Evolutionary conservation across 768 basidiomycete genomes (phyloP).

Genomic region (Boletus insuetus): DNA sequence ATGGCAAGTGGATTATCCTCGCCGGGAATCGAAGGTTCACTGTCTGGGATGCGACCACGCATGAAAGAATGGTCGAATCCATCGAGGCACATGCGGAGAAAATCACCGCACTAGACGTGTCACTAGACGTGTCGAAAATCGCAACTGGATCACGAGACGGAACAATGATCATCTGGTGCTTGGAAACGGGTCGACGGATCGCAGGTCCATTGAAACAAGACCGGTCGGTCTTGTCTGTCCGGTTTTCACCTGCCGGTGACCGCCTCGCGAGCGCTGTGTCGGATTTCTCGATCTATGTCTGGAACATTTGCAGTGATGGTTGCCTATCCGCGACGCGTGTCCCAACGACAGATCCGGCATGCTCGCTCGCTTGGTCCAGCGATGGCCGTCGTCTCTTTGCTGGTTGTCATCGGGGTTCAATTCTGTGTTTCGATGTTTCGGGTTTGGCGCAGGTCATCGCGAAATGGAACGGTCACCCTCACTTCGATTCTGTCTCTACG

Average conservation of each 20-base stretch:
- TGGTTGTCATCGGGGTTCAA: conserved; percentile 12
- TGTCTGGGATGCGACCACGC: conserved; percentile 8
- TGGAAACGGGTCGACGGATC: conserved; percentile 14
- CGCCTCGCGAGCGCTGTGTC: conserved; percentile 14
- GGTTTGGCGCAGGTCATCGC: neutral
- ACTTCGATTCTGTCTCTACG: conserved; percentile 12
- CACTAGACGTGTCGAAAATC: conserved; percentile 13
- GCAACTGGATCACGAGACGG: conserved; percentile 24
- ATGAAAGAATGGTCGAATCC: conserved; percentile 6
- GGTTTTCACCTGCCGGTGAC: conserved; percentile 22
- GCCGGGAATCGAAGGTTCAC: neutral
- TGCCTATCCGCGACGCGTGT: neutral
- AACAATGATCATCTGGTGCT: conserved; percentile 18
- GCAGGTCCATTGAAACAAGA: conserved; percentile 18
- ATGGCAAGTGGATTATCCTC: conserved; percentile 17
- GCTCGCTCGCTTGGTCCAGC: conserved; percentile 19
- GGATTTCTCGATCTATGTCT: conserved; percentile 7
- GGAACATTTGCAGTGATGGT: neutral
- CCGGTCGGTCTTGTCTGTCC: conserved; percentile 8
- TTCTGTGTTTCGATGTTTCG: conserved; percentile 12
- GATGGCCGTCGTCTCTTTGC: conserved; percentile 18
- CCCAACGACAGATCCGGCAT: conserved; percentile 1
- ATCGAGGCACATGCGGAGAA: conserved; percentile 8
- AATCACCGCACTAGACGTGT: conserved; percentile 23
- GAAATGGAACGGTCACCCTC: conserved; percentile 10